Base-by-base conservation (phyloP, 176 grass and related monocot species). In the Oryza australiensis region DNA sequence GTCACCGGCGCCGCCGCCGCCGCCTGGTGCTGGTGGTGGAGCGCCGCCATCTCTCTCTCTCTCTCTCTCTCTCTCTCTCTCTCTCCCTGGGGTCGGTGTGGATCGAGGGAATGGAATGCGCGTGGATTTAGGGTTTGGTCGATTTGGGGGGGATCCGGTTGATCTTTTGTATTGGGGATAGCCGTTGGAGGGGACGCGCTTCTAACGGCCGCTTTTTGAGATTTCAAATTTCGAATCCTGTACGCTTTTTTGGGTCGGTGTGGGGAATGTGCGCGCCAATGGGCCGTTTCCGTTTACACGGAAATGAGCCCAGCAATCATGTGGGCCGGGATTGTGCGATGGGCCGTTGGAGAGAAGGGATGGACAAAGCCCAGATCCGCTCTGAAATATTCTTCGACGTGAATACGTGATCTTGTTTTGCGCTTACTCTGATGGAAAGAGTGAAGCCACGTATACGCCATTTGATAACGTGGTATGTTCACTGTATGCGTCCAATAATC, bases 211-310 rank as follows among this genome's bases (percentile, higher is more conserved):
- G 7, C 7, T 73, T 59, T 73, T 5, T 32, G 27, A 32, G 33
- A 73, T 82, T 89, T 86, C 78, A 32, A 89, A 89, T 78, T 86
- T 77, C 72, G 77, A 85, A 82, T 66, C 46, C 9, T 13, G 26
- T 26, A 46, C 20, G 29, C 64, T 69, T 84, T 69, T 16, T 3
- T 13, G 28, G 8, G 24, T 38, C 18, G 2, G 63, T 29, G 67
- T 26, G 1, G 22, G 12, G 37, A 75, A 66, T 38, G 46, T 65
- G 69, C 45, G 9, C 73, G 51, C 34, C 4, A 37, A 51, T 24
- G 79, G 46, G 33, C 55, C 32, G 77, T 0, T 6, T 11, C 16
- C 26, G 20, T 81, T 81, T 28, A 62, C 14, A 66, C 60, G 7
- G 22, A 60, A 24, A 24, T 23, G 55, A n/a, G 55, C 55, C 55